Evolutionary conservation across 2,329 filamentous ascomycete genomes (phyloP).

Genomic region (Podosphaera xanthii): DNA sequence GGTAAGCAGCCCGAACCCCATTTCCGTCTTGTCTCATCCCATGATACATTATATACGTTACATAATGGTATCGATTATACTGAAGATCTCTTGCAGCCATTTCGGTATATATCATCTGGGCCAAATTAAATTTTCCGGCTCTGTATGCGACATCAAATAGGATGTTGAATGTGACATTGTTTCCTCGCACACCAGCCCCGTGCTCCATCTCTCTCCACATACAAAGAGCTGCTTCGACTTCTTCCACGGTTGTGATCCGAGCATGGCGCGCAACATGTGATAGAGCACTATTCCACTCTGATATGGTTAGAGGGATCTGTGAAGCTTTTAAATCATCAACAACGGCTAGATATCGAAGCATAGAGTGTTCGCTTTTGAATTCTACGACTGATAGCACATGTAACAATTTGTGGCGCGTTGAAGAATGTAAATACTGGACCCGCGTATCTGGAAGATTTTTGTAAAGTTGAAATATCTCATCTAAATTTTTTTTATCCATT

Average conservation of each 20-base stretch:
- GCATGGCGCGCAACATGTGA: conserved; percentile 56
- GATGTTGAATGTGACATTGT: conserved; percentile 75
- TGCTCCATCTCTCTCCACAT: conserved; percentile 84
- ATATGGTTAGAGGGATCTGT: conserved; percentile 40
- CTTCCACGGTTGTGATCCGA: conserved; percentile 28
- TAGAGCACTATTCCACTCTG: conserved; percentile 70
- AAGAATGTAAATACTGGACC: conserved; percentile 13
- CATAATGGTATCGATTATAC: conserved; percentile 60
- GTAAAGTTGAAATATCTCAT: conserved; percentile 17
- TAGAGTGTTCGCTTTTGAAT: conserved; percentile 24
- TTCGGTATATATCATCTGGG: conserved; percentile 66
- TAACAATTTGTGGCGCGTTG: conserved; percentile 13
- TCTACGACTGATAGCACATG: conserved; percentile 14
- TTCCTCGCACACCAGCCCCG: conserved; percentile 37
- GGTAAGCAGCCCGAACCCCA: conserved; percentile 55
- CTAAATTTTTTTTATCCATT: conserved; percentile 8
- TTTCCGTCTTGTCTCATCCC: conserved; percentile 52
- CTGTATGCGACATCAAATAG: conserved; percentile 77
- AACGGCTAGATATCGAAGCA: conserved; percentile 64
- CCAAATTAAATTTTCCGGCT: conserved; percentile 60
- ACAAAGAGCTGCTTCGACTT: conserved; percentile 46
- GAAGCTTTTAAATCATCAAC: conserved; percentile 61
- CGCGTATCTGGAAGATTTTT: conserved; percentile 16
- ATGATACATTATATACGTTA: conserved; percentile 64
- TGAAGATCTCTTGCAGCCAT: conserved; percentile 46